Evolutionary conservation across 140 eudicot species (phyloP).

Genomic region (Stevia rebaudiana): DNA sequence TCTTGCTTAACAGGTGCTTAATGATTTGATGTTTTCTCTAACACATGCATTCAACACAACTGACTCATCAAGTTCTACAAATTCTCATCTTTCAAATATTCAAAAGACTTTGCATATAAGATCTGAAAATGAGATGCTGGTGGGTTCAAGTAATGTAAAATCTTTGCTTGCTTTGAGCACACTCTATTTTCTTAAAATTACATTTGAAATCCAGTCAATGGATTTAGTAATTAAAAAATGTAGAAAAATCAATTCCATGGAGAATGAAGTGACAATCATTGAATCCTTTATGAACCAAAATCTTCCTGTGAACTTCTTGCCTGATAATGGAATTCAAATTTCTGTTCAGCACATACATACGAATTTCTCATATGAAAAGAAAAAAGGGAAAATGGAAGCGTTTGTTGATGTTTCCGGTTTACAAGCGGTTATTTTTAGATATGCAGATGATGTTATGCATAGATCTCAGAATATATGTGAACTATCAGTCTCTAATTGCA

Average conservation of each 20-base stretch:
- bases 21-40: slow-evolving; percentile 30
- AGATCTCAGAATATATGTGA: slow-evolving; percentile 46
- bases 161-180: slow-evolving; percentile 13
- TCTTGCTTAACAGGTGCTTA: slow-evolving; percentile 45
- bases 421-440: slow-evolving; percentile 40
- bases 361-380: slow-evolving; percentile 31
- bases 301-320: slow-evolving; percentile 37
- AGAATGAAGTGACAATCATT: slow-evolving; percentile 24
- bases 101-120: slow-evolving; percentile 27
- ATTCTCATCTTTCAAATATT: slow-evolving; percentile 19
- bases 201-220: slow-evolving; percentile 49
- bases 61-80: slow-evolving; percentile 26
- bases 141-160: slow-evolving; percentile 24
- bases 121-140: slow-evolving; percentile 29
- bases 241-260: slow-evolving; percentile 32
- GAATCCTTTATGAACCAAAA: slow-evolving; percentile 29
- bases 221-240: slow-evolving; percentile 55
- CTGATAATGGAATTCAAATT: slow-evolving; percentile 50
- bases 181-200: slow-evolving; percentile 31
- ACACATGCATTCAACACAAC: slow-evolving; percentile 19
- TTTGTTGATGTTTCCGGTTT: slow-evolving; percentile 37
- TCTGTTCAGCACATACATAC: slow-evolving; percentile 30
- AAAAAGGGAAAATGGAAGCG: slow-evolving; percentile 37
- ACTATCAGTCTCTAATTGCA: slow-evolving; percentile 51
- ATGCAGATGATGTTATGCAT: slow-evolving; percentile 31